phyloP scores from a whole-genome alignment of 148 eudicot species.

The Simmondsia chinensis region DNA sequence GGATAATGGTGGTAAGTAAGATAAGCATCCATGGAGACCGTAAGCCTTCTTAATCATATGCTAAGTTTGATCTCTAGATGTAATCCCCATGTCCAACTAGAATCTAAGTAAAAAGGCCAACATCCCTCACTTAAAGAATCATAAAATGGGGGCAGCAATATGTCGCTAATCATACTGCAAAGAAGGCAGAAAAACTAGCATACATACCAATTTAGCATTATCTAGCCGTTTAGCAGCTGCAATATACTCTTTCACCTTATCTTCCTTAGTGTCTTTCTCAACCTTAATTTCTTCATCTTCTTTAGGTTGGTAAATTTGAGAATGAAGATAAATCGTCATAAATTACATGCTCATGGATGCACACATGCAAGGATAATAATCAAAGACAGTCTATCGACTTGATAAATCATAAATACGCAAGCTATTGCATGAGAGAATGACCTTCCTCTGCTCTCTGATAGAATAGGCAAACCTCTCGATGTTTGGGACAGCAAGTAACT shows the following conservation, averaged over 20 bases:
- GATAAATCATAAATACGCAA: too few relatives aligned
- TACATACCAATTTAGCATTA: slow-evolving; percentile 51
- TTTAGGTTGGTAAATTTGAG: slow-evolving; percentile 62
- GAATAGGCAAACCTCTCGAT: slow-evolving; percentile 79
- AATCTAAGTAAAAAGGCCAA: too few relatives aligned
- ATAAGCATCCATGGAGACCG: too few relatives aligned
- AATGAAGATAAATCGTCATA: not conserved
- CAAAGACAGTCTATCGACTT: too few relatives aligned
- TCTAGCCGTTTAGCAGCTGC: slow-evolving; percentile 58
- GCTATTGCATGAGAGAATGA: too few relatives aligned
- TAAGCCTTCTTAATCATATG: too few relatives aligned
- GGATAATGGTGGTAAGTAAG: too few relatives aligned
- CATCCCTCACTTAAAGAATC: too few relatives aligned
- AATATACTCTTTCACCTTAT: slow-evolving; percentile 44
- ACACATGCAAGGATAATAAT: not conserved
- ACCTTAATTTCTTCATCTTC: slow-evolving; percentile 82
- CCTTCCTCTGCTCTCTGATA: slow-evolving; percentile 86
- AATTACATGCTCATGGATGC: not conserved
- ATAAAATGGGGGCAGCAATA: too few relatives aligned
- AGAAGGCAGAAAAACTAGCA: not conserved
- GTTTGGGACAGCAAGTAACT: slow-evolving; percentile 85
- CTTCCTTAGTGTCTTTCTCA: slow-evolving; percentile 48
- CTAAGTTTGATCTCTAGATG: too few relatives aligned
- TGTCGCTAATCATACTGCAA: too few relatives aligned
- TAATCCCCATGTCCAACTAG: too few relatives aligned